phyloP scores from a whole-genome alignment of 768 basidiomycete genomes.

The Naganishia vaughanmartiniae region DNA sequence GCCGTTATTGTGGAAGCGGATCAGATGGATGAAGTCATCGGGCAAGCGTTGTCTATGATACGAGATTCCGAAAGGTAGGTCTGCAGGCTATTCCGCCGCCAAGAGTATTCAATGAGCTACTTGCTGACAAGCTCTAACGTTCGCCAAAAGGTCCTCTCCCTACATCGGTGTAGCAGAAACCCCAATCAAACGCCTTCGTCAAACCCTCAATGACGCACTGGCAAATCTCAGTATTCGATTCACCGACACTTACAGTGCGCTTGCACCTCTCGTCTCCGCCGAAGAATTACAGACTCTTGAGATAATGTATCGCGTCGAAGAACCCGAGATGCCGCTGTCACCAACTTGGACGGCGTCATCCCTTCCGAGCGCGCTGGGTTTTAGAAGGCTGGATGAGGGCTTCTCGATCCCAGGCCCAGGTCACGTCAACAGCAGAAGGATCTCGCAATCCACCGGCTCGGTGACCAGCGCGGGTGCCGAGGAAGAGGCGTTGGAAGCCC shows the following conservation, averaged over 20 bases:
- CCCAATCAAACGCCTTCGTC: constrained; percentile 12
- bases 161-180: background rate
- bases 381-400: background rate
- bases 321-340: background rate
- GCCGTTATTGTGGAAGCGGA: constrained; percentile 19
- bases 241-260: background rate
- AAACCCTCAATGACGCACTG: constrained; percentile 9
- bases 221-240: background rate
- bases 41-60: constrained; percentile 11
- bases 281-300: constrained; percentile 11
- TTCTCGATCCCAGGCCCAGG: background rate
- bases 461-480: background rate
- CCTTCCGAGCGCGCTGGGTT: background rate
- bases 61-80: constrained; percentile 14
- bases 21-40: constrained; percentile 25
- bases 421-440: background rate
- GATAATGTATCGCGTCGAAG: constrained; percentile 7
- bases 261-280: constrained; percentile 13
- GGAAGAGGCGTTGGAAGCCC: background rate
- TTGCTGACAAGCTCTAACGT: background rate
- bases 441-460: constrained; percentile 5
- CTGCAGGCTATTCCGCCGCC: background rate
- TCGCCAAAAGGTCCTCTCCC: background rate
- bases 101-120: background rate
- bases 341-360: background rate